A percentile compares a stretch with the other conserved stretches of the same genome.
These are phyloP conservation scores for Trichoderma citrinoviride DNA, from an alignment of 2,329 filamentous ascomycete species.

Conservation along the genomic window DNA sequence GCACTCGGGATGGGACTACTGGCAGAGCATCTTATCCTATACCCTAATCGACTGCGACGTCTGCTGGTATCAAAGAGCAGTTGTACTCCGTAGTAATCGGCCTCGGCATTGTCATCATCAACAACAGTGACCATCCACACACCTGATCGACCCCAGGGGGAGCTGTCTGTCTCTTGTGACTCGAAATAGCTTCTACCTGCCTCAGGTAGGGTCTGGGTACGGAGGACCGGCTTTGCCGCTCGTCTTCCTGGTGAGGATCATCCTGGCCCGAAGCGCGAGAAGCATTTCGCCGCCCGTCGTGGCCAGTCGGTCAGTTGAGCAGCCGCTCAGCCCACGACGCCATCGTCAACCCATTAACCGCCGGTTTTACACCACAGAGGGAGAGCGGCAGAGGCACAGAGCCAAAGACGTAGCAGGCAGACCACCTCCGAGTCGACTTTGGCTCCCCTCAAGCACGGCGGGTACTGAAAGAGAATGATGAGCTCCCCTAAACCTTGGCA, in stretches of 20 bases:
- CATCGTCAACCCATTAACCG: constrained; percentile 18
- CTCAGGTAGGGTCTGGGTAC: constrained; percentile 1
- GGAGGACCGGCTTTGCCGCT: constrained; percentile 4
- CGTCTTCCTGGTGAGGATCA: not conserved
- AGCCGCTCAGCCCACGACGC: constrained; percentile 17
- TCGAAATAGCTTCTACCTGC: constrained; percentile 4
- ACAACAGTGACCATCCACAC: constrained; percentile 9
- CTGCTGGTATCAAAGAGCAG: constrained; percentile 4
- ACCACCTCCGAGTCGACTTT: not conserved
- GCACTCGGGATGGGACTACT: constrained; percentile 20
- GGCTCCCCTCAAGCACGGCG: constrained; percentile 12
- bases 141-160: constrained; percentile 3
- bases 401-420: no score
- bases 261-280: not conserved
- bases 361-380: not conserved
- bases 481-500: constrained; percentile 4
- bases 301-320: constrained; percentile 11
- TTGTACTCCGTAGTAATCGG: not conserved
- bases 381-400: not conserved
- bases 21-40: constrained; percentile 12
- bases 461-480: constrained; percentile 19
- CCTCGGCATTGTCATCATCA: constrained; percentile 15
- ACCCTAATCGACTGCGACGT: constrained; percentile 5
- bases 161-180: constrained; percentile 16
- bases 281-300: not conserved